Evolutionary conservation across 192 early-diverging fungal species (phyloP).

Genomic region (Podila verticillata): DNA sequence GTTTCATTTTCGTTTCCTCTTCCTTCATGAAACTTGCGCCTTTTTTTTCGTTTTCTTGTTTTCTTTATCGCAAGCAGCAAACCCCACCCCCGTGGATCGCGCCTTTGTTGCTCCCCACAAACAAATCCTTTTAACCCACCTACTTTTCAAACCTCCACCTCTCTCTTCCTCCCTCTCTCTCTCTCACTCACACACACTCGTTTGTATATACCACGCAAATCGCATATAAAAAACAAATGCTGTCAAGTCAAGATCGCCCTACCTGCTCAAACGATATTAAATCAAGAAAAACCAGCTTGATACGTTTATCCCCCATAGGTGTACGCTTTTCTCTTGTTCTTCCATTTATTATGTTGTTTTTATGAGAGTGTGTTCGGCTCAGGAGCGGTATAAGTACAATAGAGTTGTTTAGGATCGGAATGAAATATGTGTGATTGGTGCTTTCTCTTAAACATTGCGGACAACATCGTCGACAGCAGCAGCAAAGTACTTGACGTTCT

Average conservation of each 20-base stretch:
- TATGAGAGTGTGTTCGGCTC: not conserved
- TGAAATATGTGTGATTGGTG: not conserved
- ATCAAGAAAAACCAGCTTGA: not conserved
- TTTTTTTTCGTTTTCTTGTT: too few species aligned
- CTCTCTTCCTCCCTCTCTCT: not conserved
- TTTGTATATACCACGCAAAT: slow-evolving; percentile 2
- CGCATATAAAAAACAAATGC: not conserved
- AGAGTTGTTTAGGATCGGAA: not conserved
- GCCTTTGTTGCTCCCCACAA: not conserved
- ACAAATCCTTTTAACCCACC: not conserved
- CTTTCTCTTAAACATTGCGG: slow-evolving; percentile 62
- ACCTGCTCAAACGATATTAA: not conserved
- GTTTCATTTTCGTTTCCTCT: too few species aligned
- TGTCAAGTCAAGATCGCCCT: not conserved
- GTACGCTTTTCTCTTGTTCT: not conserved
- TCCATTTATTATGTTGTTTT: not conserved
- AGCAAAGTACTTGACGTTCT: slow-evolving; percentile 92
- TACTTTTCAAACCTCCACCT: not conserved
- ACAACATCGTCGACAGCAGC: slow-evolving; percentile 92
- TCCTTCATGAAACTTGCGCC: too few species aligned
- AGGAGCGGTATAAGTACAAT: not conserved
- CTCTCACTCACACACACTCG: not conserved
- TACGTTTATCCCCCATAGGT: too few species aligned
- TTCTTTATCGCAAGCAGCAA: too few species aligned
- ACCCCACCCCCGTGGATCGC: too few species aligned